Evolutionary conservation across 805 yeast genomes (phyloP).

Genomic region (Isabelozyma pseudorhagii): DNA sequence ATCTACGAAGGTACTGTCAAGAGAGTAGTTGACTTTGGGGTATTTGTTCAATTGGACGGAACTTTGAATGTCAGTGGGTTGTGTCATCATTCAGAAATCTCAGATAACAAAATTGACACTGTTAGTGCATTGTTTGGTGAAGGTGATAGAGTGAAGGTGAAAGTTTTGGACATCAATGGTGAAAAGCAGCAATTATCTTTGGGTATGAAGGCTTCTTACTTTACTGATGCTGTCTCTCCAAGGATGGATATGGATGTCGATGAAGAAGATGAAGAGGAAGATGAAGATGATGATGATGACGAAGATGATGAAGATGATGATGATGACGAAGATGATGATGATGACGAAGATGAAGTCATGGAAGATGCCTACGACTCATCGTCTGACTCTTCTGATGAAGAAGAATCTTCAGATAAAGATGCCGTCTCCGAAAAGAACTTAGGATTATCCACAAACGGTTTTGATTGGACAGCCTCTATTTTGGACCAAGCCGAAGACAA

Average conservation of each 20-base stretch:
- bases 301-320: constrained; percentile 18
- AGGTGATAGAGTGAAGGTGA: constrained; percentile 90
- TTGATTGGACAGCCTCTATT: constrained; percentile 94
- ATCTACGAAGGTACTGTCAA: constrained; percentile 75
- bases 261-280: constrained; percentile 17
- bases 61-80: constrained; percentile 77
- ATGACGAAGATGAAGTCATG: constrained; percentile 34
- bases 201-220: constrained; percentile 94
- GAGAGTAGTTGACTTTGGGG: constrained; percentile 84
- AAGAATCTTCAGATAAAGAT: constrained; percentile 24
- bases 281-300: constrained; percentile 15
- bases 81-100: constrained; percentile 81
- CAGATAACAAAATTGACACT: constrained; percentile 64
- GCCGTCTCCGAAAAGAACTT: constrained; percentile 21
- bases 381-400: constrained; percentile 20
- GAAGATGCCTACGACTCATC: constrained; percentile 29
- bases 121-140: constrained; percentile 67
- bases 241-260: constrained; percentile 23
- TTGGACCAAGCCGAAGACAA: constrained; percentile 72
- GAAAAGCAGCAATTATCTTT: constrained; percentile 75
- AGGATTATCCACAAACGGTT: constrained; percentile 81
- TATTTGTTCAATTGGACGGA: constrained; percentile 76
- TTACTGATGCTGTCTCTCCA: constrained; percentile 33
- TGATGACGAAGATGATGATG: constrained; percentile 21
- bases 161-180: constrained; percentile 59